Conservation (phyloP, 1,139 yeast species). For the Candida buenavistaensis region DNA sequence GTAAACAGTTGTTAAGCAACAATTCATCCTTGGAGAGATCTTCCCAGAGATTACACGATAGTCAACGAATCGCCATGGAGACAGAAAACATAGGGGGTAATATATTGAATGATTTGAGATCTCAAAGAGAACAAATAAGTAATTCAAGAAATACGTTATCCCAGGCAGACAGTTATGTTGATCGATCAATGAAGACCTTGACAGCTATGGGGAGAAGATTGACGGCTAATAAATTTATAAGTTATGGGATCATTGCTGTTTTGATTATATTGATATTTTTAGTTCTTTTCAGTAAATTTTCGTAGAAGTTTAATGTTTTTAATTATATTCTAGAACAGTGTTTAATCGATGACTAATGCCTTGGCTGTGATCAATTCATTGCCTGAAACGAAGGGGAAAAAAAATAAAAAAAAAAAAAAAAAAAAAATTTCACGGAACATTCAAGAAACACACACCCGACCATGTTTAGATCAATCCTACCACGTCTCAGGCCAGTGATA, state of each 20-base stretch:
- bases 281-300: constrained; percentile 84
- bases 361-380: not conserved
- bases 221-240: constrained; percentile 92
- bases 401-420: constrained; percentile 1
- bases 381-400: not conserved
- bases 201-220: constrained; percentile 91
- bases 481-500: not conserved
- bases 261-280: constrained; percentile 78
- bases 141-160: constrained; percentile 81
- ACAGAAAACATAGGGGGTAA: constrained; percentile 92
- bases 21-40: constrained; percentile 83
- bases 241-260: constrained; percentile 93
- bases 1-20: constrained; percentile 77
- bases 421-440: not conserved
- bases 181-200: constrained; percentile 81
- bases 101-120: constrained; percentile 82
- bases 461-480: constrained; percentile 4
- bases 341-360: not conserved
- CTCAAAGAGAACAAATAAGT: constrained; percentile 89
- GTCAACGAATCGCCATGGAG: constrained; percentile 88
- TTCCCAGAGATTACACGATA: constrained; percentile 79
- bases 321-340: too few species aligned
- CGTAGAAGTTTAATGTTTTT: too few species aligned
- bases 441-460: not conserved
- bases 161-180: constrained; percentile 93